These are phyloP conservation scores for Vitis amurensis DNA, from an alignment of 164 flowering plant species.

Conservation along the genomic window DNA sequence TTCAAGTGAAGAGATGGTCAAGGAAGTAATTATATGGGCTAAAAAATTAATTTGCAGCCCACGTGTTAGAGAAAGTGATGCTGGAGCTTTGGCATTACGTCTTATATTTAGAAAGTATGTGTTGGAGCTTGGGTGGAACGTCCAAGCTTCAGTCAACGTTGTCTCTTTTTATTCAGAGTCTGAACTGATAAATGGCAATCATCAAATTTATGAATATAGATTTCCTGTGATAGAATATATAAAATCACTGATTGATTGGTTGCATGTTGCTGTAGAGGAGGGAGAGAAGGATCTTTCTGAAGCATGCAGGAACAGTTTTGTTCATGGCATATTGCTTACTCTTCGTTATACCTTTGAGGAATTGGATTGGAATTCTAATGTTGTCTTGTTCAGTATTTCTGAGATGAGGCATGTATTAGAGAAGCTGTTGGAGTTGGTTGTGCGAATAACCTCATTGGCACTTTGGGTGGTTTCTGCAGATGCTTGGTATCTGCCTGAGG, in stretches of 20 bases:
- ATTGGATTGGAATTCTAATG: conserved; percentile 85
- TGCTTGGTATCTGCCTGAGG: conserved; percentile 92
- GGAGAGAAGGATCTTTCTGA: conserved; percentile 89
- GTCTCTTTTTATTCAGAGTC: conserved; percentile 31
- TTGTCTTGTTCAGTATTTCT: conserved; percentile 38
- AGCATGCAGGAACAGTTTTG: conserved; percentile 93
- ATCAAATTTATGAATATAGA: conserved; percentile 21
- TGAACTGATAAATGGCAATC: conserved; percentile 25
- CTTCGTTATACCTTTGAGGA: conserved; percentile 95
- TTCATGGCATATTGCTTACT: conserved; percentile 91
- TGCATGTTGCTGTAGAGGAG: conserved; percentile 57
- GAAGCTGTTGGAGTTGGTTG: conserved; percentile 70
- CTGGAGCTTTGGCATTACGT: conserved; percentile 86
- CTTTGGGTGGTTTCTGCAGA: conserved; percentile 98
- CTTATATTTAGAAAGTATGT: conserved; percentile 91
- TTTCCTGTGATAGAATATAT: conserved; percentile 66
- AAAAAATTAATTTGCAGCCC: conserved; percentile 84
- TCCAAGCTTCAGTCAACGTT: conserved; percentile 54
- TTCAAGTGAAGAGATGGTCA: conserved; percentile 47
- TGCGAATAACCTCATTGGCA: conserved; percentile 85
- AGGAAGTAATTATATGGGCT: conserved; percentile 73
- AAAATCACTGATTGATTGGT: conserved; percentile 78
- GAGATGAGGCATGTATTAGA: conserved; percentile 70
- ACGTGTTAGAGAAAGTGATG: conserved; percentile 99
- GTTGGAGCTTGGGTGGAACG: conserved; percentile 76